phyloP scores from a whole-genome alignment of 2,329 filamentous ascomycete species.

The Pyrenophora seminiperda region DNA sequence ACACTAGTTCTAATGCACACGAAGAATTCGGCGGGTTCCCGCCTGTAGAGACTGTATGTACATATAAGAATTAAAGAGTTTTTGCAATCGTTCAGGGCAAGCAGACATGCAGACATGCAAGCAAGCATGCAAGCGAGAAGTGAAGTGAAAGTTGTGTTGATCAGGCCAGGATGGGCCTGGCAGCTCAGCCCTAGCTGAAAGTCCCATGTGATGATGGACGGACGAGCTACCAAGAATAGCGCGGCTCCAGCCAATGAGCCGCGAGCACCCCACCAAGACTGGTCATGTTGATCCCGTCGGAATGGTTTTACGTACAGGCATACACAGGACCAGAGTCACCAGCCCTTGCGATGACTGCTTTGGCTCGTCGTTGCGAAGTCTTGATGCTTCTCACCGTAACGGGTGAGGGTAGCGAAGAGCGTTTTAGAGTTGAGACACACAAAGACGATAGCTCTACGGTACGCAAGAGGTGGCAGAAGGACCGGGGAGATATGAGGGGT shows the following conservation, averaged over 20 bases:
- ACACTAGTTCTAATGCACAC: no score
- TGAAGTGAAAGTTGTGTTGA: no score
- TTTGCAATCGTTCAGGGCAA: no score
- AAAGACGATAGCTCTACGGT: slow-evolving; percentile 3
- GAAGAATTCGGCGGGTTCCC: no score
- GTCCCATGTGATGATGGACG: slow-evolving; percentile 13
- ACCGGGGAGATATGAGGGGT: slow-evolving; percentile 1
- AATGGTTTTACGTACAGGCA: slow-evolving; percentile 20
- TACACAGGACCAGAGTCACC: background rate
- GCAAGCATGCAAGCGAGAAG: no score
- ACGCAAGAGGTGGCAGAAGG: background rate
- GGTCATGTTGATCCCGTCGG: slow-evolving; percentile 5
- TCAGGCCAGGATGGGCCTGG: slow-evolving; percentile 1
- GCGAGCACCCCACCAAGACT: slow-evolving; percentile 1
- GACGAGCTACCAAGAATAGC: slow-evolving; percentile 14
- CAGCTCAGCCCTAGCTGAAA: slow-evolving; percentile 9
- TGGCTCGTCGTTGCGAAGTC: background rate
- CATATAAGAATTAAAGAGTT: no score
- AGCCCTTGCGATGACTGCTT: background rate
- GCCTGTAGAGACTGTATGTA: no score
- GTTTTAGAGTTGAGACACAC: background rate
- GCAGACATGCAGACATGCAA: no score
- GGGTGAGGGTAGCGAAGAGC: background rate
- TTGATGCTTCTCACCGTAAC: background rate
- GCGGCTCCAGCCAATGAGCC: slow-evolving; percentile 1